A percentile compares a stretch with the other conserved stretches of the same genome.
These are phyloP conservation scores for Trichosanthes cucumerina DNA, from an alignment of 306 rosid genomes.

Conservation along the genomic window DNA sequence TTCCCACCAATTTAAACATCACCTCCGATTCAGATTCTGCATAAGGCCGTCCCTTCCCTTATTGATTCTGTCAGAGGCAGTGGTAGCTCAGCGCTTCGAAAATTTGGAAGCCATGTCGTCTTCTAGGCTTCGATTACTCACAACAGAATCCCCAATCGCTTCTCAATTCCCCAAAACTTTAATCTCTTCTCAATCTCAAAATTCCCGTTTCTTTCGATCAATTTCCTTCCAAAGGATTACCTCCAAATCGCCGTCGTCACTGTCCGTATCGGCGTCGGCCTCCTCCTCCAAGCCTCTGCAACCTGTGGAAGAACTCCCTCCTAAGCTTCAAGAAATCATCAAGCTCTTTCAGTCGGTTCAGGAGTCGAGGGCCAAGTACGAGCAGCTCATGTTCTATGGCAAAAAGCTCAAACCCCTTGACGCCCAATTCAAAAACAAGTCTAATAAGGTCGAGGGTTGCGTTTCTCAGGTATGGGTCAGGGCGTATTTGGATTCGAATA, in stretches of 20 bases:
- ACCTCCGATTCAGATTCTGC: background rate
- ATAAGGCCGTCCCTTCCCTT: background rate
- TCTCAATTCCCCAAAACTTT: background rate
- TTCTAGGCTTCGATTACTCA: slow-evolving; percentile 35
- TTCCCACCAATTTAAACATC: background rate
- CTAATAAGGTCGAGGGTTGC: slow-evolving; percentile 86
- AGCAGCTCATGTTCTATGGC: slow-evolving; percentile 86
- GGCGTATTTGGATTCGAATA: slow-evolving; percentile 53
- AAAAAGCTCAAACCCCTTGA: slow-evolving; percentile 76
- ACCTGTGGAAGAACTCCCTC: slow-evolving; percentile 82
- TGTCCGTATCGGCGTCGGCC: slow-evolving; percentile 19
- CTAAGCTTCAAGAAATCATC: slow-evolving; percentile 82
- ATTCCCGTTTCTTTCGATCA: slow-evolving; percentile 27
- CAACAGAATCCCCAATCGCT: slow-evolving; percentile 27
- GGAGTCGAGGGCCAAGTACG: slow-evolving; percentile 71
- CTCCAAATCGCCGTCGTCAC: slow-evolving; percentile 13
- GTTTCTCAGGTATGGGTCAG: slow-evolving; percentile 99
- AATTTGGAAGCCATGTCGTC: slow-evolving; percentile 32
- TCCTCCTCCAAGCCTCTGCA: slow-evolving; percentile 39
- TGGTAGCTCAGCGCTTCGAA: background rate
- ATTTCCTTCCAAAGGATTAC: slow-evolving; percentile 55
- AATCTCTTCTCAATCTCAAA: slow-evolving; percentile 4
- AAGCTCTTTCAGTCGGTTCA: slow-evolving; percentile 77
- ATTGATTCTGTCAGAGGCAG: background rate
- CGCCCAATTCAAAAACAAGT: slow-evolving; percentile 42